phyloP scores from a whole-genome alignment of 2,329 filamentous ascomycete species.

The Escovopsis sp. region DNA sequence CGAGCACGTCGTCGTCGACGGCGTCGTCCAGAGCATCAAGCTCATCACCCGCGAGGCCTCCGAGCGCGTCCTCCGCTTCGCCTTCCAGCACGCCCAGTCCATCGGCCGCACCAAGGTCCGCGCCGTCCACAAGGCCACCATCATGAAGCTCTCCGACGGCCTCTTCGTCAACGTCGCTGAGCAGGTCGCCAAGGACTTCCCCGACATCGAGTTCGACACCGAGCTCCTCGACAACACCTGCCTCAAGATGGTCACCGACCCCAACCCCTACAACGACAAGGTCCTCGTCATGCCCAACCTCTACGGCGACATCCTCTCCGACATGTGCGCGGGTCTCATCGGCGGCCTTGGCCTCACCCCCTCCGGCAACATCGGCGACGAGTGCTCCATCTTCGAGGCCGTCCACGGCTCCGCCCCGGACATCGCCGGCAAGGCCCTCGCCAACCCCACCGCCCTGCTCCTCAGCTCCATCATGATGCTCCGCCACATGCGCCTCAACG shows the following conservation, averaged over 20 bases:
- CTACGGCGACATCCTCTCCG: slow-evolving; percentile 97
- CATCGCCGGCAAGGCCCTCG: slow-evolving; percentile 88
- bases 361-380: slow-evolving; percentile 95
- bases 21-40: slow-evolving; percentile 98
- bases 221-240: slow-evolving; percentile 99
- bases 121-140: slow-evolving; percentile 98
- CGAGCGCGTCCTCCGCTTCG: slow-evolving; percentile 90
- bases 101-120: slow-evolving; percentile 94
- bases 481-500: slow-evolving; percentile 85
- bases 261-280: slow-evolving; percentile 95
- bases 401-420: slow-evolving; percentile 96
- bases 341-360: slow-evolving; percentile 94
- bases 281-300: slow-evolving; percentile 96
- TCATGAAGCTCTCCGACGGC: slow-evolving; percentile 99
- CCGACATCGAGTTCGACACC: slow-evolving; percentile 87
- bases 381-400: slow-evolving; percentile 99
- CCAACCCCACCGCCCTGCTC: slow-evolving; percentile 92
- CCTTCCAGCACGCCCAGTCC: slow-evolving; percentile 92
- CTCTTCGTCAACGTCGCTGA: slow-evolving; percentile 84
- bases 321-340: slow-evolving; percentile 98
- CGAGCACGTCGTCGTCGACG: slow-evolving; percentile 94
- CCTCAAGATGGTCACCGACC: slow-evolving; percentile 96
- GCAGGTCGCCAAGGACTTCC: slow-evolving; percentile 88
- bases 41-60: slow-evolving; percentile 91
- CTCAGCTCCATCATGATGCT: slow-evolving; percentile 99